Base-by-base conservation (phyloP, 163 green algal species). In the Chloromonas sp. region DNA sequence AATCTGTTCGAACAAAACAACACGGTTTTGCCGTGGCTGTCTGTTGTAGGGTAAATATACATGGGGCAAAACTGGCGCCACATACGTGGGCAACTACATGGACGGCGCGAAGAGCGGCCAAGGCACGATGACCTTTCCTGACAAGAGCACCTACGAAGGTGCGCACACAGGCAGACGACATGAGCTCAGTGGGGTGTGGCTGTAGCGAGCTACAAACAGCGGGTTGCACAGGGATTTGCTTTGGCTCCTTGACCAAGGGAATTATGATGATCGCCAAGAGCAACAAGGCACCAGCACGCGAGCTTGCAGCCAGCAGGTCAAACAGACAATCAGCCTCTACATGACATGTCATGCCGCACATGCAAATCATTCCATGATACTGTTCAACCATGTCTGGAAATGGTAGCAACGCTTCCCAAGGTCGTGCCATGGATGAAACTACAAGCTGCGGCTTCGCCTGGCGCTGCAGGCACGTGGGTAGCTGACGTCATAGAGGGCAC, bases 61-160 rank as follows among this genome's bases (percentile, higher is more conserved):
- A 0, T 94, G 89, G 88, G 81, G 71, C 77, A 82, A 79, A 2
- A 84, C 83, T 79, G 87, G 88, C 1, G 89, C 90, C 57, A 80
- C 87, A 14, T 95, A 92, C 83, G 82, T 86, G 0, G 92, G 92
- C 0, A 82, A 91, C 1, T 95, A 94, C 77, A 71, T 85, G 0
- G 83, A 88, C 78, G 89, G 90, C 74, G 90, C 90, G 84, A 92
- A 91, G 80, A 83, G 91, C 57, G 92, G 92, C 57, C 88, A 90
- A 62, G 92, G 91, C 36, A 88, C 83, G 3, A 90, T 94, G 81
- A 84, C 80, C 0, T 92, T 90, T 71, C 90, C 90, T 5, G 89
- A 94, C 79, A 91, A 90, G 57, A 81, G 82, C 59, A 83, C 86
- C 0, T 94, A 93, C 81, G 90, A 93, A 81, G 91, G 91, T 83